These are phyloP conservation scores for Tympanopsis confertula DNA, from an alignment of 2,329 filamentous ascomycete genomes.

Conservation along the genomic window DNA sequence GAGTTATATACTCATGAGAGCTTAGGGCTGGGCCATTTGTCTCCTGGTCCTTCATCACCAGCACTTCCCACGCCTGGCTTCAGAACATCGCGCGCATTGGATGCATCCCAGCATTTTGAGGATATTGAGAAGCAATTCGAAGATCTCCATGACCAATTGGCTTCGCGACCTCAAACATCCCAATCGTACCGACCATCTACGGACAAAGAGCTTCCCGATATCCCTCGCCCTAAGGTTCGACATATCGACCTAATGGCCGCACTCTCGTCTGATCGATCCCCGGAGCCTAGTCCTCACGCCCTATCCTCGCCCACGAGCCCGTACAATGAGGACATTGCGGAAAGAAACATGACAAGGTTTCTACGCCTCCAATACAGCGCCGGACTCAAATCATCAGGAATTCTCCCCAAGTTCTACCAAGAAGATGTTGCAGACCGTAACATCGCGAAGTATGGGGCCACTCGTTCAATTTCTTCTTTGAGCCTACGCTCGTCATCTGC, in stretches of 20 bases:
- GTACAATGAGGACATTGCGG: slow-evolving; percentile 28
- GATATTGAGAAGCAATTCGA: slow-evolving; percentile 24
- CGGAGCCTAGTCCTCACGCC: slow-evolving; percentile 7
- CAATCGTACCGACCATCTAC: too few species aligned
- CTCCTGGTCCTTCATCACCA: too few species aligned
- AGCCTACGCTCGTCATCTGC: too few species aligned
- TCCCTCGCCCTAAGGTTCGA: too few species aligned
- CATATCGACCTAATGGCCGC: slow-evolving; percentile 26
- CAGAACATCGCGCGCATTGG: slow-evolving; percentile 7
- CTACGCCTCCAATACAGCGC: slow-evolving; percentile 11
- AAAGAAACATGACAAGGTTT: slow-evolving; percentile 24
- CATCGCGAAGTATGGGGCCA: slow-evolving; percentile 9
- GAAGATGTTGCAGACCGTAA: slow-evolving; percentile 27
- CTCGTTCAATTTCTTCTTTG: too few species aligned
- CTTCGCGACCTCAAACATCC: slow-evolving; percentile 13
- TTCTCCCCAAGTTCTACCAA: slow-evolving; percentile 21
- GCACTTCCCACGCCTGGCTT: too few species aligned
- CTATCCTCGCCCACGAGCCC: slow-evolving; percentile 16
- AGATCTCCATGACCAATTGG: slow-evolving; percentile 20
- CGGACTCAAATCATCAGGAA: slow-evolving; percentile 11
- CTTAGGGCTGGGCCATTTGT: too few species aligned
- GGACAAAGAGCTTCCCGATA: too few species aligned
- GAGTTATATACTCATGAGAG: too few species aligned
- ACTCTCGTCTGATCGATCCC: slow-evolving; percentile 17
- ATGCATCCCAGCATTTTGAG: slow-evolving; percentile 18